Percentiles rank a stretch among this genome's conserved stretches.
Evolutionary conservation across 108 stramenopile species (phyloP).

Genomic region (Conticribra weissflogii): DNA sequence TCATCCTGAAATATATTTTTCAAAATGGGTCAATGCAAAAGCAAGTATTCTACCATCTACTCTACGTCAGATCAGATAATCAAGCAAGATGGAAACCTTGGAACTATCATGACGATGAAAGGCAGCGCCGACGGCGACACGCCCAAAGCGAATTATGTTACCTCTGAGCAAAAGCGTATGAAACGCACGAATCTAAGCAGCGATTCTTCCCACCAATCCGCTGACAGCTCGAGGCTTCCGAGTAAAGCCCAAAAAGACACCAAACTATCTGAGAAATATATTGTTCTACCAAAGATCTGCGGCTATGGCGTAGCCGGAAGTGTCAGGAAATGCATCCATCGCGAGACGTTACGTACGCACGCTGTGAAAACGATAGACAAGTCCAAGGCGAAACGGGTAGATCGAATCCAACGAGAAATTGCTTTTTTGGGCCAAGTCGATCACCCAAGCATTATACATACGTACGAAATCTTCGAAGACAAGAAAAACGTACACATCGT

Average conservation of each 20-base stretch:
- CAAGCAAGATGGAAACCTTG: too few relatives aligned
- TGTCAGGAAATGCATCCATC: conserved; percentile 7
- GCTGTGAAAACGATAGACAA: conserved; percentile 11
- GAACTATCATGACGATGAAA: too few relatives aligned
- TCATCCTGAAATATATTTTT: too few relatives aligned
- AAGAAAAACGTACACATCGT: conserved; percentile 52
- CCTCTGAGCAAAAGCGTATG: too few relatives aligned
- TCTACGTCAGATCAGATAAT: too few relatives aligned
- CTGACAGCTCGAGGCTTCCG: neutral
- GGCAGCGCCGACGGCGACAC: too few relatives aligned
- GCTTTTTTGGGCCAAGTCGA: neutral
- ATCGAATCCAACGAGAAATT: conserved; percentile 8
- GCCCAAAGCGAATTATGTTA: too few relatives aligned
- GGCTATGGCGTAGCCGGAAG: neutral
- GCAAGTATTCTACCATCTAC: too few relatives aligned
- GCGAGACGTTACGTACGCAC: neutral
- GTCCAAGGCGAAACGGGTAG: neutral
- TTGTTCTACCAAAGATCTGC: neutral
- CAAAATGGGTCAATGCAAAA: too few relatives aligned
- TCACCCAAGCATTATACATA: conserved; percentile 58
- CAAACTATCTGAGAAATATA: neutral
- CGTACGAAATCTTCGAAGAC: conserved; percentile 55
- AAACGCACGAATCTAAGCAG: too few relatives aligned
- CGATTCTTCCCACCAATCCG: neutral
- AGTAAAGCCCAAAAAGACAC: neutral